Percentiles rank a stretch among this genome's conserved stretches.
Conservation (phyloP, 495 filamentous ascomycete species). For the Aspergillus olivimuriae region DNA sequence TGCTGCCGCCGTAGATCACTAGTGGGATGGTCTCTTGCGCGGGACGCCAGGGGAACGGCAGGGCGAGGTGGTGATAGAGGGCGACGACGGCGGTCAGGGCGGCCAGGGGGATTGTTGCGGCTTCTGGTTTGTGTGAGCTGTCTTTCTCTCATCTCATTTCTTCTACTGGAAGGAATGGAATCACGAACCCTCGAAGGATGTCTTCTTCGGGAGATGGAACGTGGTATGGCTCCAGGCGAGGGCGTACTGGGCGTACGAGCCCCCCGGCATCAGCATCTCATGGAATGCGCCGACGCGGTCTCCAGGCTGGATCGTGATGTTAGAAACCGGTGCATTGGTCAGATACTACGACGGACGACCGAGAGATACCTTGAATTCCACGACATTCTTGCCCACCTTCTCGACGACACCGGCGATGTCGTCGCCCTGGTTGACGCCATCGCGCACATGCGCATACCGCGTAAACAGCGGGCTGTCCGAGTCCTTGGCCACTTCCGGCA, state of each 20-base stretch:
- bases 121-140: constrained; percentile 34
- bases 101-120: constrained; percentile 61
- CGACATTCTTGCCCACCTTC: constrained; percentile 51
- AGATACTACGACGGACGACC: not conserved
- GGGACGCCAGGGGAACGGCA: constrained; percentile 56
- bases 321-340: not conserved
- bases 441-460: not conserved
- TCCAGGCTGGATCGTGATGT: constrained; percentile 31
- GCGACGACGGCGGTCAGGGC: constrained; percentile 64
- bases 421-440: constrained; percentile 53
- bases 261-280: constrained; percentile 46
- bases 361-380: constrained; percentile 43
- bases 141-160: no score
- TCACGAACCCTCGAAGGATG: constrained; percentile 51
- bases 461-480: constrained; percentile 14
- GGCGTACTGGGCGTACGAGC: constrained; percentile 67
- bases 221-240: constrained; percentile 58
- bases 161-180: not conserved
- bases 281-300: constrained; percentile 72
- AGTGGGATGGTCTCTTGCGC: constrained; percentile 40
- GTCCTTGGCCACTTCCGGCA: not conserved
- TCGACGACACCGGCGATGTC: constrained; percentile 66
- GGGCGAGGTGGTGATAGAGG: constrained; percentile 48
- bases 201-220: constrained; percentile 59
- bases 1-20: constrained; percentile 57